phyloP scores from a whole-genome alignment of 2,329 filamentous ascomycete species.

The Alternaria hordeiaustralica region DNA sequence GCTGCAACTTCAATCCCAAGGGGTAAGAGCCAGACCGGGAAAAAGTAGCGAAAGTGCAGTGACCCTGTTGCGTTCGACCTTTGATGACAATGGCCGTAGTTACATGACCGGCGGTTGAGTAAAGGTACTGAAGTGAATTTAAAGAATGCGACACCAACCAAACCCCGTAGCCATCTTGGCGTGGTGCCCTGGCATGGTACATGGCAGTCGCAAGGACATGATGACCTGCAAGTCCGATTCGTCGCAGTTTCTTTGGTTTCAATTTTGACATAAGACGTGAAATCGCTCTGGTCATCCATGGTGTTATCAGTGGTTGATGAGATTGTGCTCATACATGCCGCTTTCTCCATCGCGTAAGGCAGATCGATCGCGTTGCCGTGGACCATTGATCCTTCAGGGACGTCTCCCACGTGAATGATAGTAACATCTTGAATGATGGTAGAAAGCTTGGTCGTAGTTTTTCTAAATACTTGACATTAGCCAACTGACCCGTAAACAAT shows the following conservation, averaged over 20 bases:
- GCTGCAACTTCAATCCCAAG: neutral
- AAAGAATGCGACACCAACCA: neutral
- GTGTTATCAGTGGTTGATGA: neutral
- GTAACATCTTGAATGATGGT: neutral
- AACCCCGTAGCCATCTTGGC: neutral
- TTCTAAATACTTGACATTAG: neutral
- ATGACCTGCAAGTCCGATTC: neutral
- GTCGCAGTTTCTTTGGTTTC: neutral
- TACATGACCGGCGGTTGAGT: neutral
- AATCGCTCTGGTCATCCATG: fast-evolving
- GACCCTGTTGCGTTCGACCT: fast-evolving
- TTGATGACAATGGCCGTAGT: neutral
- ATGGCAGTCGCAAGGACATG: neutral
- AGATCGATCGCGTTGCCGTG: neutral
- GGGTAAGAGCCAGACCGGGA: neutral
- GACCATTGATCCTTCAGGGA: fast-evolving
- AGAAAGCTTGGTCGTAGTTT: neutral
- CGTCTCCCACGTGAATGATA: fast-evolving
- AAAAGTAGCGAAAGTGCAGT: neutral
- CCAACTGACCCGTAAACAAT: neutral
- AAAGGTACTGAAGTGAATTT: neutral
- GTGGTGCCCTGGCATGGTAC: neutral
- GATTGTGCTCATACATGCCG: neutral
- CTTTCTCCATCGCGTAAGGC: neutral
- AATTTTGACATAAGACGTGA: neutral